phyloP scores from a whole-genome alignment of 1,139 yeast species.

The Martiniozyma asiatica region DNA sequence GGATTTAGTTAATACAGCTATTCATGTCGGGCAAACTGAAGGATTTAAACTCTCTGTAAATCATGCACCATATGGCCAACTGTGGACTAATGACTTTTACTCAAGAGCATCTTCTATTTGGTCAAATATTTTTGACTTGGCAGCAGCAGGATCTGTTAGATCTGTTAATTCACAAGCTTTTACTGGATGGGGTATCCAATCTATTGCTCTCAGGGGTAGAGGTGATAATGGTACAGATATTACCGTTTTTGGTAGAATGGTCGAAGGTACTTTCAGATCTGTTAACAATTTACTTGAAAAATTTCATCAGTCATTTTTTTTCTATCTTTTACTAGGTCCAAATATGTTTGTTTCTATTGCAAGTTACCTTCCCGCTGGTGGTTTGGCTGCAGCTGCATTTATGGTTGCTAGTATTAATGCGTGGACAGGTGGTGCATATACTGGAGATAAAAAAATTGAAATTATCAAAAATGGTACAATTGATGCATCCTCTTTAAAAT shows the following conservation, averaged over 20 bases:
- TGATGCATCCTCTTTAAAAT: too few species aligned
- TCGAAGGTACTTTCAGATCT: slow-evolving; percentile 79
- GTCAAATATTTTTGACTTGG: slow-evolving; percentile 54
- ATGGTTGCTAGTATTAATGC: slow-evolving; percentile 59
- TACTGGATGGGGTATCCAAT: slow-evolving; percentile 94
- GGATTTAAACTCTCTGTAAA: slow-evolving; percentile 61
- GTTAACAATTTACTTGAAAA: slow-evolving; percentile 89
- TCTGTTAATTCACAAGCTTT: slow-evolving; percentile 75
- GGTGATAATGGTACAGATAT: slow-evolving; percentile 55
- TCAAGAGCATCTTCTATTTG: slow-evolving; percentile 50
- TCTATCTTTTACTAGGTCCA: slow-evolving; percentile 75
- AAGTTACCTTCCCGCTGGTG: slow-evolving; percentile 82
- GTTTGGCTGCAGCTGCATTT: slow-evolving; percentile 57
- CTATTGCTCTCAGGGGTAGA: slow-evolving; percentile 65
- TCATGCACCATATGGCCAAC: slow-evolving; percentile 36
- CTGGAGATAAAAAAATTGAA: slow-evolving; percentile 1
- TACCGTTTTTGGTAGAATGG: slow-evolving; percentile 82
- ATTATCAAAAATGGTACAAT: background rate
- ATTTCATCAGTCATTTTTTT: slow-evolving; percentile 94
- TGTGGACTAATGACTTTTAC: slow-evolving; percentile 33
- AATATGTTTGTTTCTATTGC: slow-evolving; percentile 82
- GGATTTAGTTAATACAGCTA: slow-evolving; percentile 77
- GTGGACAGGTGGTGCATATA: slow-evolving; percentile 30
- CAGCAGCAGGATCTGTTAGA: slow-evolving; percentile 52
- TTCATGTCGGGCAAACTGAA: slow-evolving; percentile 61